Evolutionary conservation across 2,329 filamentous ascomycete genomes (phyloP).

Genomic region (Zymoseptoria ardabiliae): DNA sequence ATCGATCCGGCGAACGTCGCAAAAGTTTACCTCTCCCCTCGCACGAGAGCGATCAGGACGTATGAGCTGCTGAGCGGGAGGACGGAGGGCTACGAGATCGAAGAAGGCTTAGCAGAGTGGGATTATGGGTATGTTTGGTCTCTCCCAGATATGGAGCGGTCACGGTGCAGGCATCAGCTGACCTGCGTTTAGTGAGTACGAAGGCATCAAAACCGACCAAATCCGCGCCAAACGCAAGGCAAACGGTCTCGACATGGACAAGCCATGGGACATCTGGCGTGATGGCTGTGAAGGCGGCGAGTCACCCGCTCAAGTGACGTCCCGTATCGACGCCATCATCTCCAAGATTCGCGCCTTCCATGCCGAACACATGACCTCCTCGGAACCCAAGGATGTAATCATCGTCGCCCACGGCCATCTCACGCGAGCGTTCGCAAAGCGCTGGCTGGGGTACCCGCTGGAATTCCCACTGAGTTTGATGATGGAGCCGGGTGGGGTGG

Average conservation of each 20-base stretch:
- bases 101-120: conserved; percentile 72
- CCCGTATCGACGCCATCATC: conserved; percentile 66
- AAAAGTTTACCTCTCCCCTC: conserved; percentile 45
- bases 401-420: conserved; percentile 83
- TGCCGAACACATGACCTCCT: conserved; percentile 37
- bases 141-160: neutral
- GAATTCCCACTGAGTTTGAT: conserved; percentile 64
- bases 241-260: conserved; percentile 47
- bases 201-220: conserved; percentile 66
- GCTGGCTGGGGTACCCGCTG: conserved; percentile 65
- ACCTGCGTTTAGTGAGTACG: conserved; percentile 46
- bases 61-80: conserved; percentile 40
- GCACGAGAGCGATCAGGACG: conserved; percentile 43
- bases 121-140: conserved; percentile 53
- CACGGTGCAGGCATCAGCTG: conserved; percentile 30
- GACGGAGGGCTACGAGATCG: conserved; percentile 39
- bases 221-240: conserved; percentile 56
- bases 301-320: conserved; percentile 62
- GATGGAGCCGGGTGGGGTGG: conserved; percentile 76
- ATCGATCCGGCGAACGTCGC: conserved; percentile 45
- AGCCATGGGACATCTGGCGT: conserved; percentile 77
- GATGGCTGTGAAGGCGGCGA: conserved; percentile 82
- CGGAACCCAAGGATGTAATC: conserved; percentile 55
- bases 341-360: conserved; percentile 60
- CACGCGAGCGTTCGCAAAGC: conserved; percentile 73